These are phyloP conservation scores for Thalassiosira exigua DNA, from an alignment of 352 stramenopile genomes.

Conservation along the genomic window DNA sequence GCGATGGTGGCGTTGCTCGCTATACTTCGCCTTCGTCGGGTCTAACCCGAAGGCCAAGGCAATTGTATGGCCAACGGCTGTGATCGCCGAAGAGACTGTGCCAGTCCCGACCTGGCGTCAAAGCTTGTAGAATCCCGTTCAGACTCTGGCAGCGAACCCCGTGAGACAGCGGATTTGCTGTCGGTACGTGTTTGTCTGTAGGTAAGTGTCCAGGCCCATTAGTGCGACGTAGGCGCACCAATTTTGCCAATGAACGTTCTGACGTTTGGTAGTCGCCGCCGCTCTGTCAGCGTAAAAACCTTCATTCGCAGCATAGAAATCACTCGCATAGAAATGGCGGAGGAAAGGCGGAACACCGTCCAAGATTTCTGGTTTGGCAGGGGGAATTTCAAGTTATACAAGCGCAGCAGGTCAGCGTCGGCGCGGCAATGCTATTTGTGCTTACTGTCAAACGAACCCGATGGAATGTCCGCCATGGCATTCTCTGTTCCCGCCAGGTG, in stretches of 20 bases:
- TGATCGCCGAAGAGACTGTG: conserved; percentile 7
- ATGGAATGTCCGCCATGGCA: conserved; percentile 26
- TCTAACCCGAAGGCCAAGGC: conserved; percentile 1
- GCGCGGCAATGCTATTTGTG: conserved; percentile 23
- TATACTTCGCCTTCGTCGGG: conserved; percentile 1
- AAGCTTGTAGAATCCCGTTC: conserved; percentile 10
- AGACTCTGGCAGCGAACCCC: conserved; percentile 1
- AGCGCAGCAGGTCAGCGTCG: background rate
- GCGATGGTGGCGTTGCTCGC: background rate
- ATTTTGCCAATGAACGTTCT: conserved; percentile 1
- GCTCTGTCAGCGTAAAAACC: conserved; percentile 1
- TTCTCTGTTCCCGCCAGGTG: conserved; percentile 31
- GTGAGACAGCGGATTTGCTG: conserved; percentile 3
- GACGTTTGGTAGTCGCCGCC: background rate
- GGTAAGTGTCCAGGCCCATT: conserved; percentile 23
- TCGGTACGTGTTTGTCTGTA: conserved; percentile 3
- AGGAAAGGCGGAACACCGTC: background rate
- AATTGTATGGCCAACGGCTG: conserved; percentile 18
- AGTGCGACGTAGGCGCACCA: background rate
- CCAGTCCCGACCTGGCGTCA: background rate
- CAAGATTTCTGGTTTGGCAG: background rate
- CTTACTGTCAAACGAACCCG: conserved; percentile 23
- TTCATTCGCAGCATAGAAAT: conserved; percentile 25
- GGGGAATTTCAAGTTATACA: background rate
- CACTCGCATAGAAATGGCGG: background rate